Evolutionary conservation across 179 eudicot genomes (phyloP), one percentile per base, ranked within the genome.

Genomic region (Nepenthes alata): DNA sequence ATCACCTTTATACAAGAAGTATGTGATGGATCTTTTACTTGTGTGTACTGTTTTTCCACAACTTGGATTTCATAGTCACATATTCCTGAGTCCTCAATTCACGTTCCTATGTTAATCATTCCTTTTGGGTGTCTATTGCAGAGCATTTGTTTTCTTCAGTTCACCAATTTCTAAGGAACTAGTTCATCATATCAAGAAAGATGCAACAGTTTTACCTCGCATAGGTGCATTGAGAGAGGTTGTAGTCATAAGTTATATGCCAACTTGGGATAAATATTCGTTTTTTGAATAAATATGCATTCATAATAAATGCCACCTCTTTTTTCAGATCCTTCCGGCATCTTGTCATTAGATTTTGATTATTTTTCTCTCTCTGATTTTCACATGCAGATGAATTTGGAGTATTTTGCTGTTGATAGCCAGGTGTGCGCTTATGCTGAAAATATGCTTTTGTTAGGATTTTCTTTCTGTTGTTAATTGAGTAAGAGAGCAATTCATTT

Each of bases 91-190:
- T 34, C n/a, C 58, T 9, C 7, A n/a, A 53, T 6, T 47, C 25
- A 2, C 15, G 11, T 12, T 55, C 34, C 14, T 55, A 2, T 36
- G 3, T 25, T 6, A 54, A 55, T 55, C 58, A 8, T 36, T 8
- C 12, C 4, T 34, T 10, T n/a, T 55, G 37, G 6, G 47, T 55
- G 45, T 66, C 11, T 55, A 60, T 44, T 70, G 70, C 79, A 91
- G 98, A 78, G 96, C 95, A 58, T 89, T 78, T 70, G 89, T 91
- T 56, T 91, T 86, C 72, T 89, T 91, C 73, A 89, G 98, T 78
- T 91, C 98, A 61, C 75, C 89, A 52, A 65, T 89, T 66, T 56
- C 89, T 41, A 78, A 68, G 50, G 98, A 91, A 63, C 69, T 89
- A 71, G 81, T 91, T 47, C 75, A 44, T 71, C 74, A 74, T 67